Evolutionary conservation across 2,329 filamentous ascomycete genomes (phyloP).

Genomic region (Apiospora sp.): DNA sequence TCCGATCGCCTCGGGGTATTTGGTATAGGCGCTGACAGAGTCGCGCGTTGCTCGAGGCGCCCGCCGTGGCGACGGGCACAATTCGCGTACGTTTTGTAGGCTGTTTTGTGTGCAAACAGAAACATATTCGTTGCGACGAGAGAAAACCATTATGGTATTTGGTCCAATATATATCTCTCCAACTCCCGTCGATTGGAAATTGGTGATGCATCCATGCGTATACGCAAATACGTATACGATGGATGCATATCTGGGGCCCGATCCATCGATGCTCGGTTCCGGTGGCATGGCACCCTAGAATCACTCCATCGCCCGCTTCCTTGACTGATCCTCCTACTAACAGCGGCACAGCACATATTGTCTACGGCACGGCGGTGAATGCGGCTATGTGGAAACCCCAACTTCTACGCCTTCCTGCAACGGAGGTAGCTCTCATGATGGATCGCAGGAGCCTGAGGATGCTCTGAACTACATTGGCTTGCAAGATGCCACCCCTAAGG

Average conservation of each 20-base stretch:
- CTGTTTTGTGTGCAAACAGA: slow-evolving; percentile 48
- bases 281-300: slow-evolving; percentile 21
- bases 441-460: slow-evolving; percentile 14
- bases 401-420: not conserved
- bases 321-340: slow-evolving; percentile 27
- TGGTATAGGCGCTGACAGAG: slow-evolving; percentile 21
- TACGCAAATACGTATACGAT: slow-evolving; percentile 20
- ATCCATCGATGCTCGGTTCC: slow-evolving; percentile 17
- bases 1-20: not conserved
- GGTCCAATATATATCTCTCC: not conserved
- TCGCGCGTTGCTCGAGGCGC: slow-evolving; percentile 10
- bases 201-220: not conserved
- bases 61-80: slow-evolving; percentile 5
- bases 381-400: slow-evolving; percentile 41
- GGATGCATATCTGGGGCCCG: slow-evolving; percentile 7
- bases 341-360: slow-evolving; percentile 49
- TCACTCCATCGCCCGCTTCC: not conserved
- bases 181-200: not conserved
- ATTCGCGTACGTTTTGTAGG: slow-evolving; percentile 35
- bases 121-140: slow-evolving; percentile 57
- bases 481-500: slow-evolving; percentile 36
- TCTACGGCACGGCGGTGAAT: slow-evolving; percentile 53
- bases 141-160: slow-evolving; percentile 55
- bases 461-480: slow-evolving; percentile 27
- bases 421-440: slow-evolving; percentile 16